Conservation (phyloP, 345 rosid species). For the Heritiera littoralis region DNA sequence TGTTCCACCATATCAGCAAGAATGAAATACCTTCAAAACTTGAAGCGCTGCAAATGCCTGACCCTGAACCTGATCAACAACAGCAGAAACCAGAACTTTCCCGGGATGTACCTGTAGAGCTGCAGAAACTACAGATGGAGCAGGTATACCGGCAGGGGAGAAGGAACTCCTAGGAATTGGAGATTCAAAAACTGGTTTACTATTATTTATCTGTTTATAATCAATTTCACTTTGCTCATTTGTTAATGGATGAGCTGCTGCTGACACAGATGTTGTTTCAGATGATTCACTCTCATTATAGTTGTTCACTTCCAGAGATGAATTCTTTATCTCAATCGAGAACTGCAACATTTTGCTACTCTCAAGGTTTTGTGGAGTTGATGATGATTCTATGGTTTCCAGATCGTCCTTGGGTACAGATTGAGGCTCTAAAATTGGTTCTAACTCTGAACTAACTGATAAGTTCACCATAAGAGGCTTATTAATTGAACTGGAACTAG, state of each 20-base stretch:
- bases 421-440: constrained; percentile 38
- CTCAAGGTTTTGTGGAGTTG: constrained; percentile 43
- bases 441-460: constrained; percentile 42
- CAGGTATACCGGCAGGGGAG: constrained; percentile 76
- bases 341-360: constrained; percentile 33
- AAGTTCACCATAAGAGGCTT: constrained; percentile 31
- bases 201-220: constrained; percentile 36
- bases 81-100: constrained; percentile 75
- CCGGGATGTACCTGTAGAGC: constrained; percentile 71
- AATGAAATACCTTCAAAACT: constrained; percentile 65
- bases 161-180: constrained; percentile 39
- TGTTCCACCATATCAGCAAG: constrained; percentile 1
- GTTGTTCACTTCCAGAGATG: constrained; percentile 40
- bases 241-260: constrained; percentile 36
- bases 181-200: constrained; percentile 35
- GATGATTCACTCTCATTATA: constrained; percentile 38
- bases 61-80: constrained; percentile 85
- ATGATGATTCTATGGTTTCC: constrained; percentile 27
- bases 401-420: constrained; percentile 31
- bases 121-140: constrained; percentile 70
- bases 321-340: constrained; percentile 33
- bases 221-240: constrained; percentile 34
- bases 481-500: constrained; percentile 29
- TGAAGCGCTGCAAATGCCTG: constrained; percentile 89
- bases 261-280: constrained; percentile 33